These are phyloP conservation scores for Heimioporus sp. DNA, from an alignment of 768 basidiomycete species.

Conservation along the genomic window DNA sequence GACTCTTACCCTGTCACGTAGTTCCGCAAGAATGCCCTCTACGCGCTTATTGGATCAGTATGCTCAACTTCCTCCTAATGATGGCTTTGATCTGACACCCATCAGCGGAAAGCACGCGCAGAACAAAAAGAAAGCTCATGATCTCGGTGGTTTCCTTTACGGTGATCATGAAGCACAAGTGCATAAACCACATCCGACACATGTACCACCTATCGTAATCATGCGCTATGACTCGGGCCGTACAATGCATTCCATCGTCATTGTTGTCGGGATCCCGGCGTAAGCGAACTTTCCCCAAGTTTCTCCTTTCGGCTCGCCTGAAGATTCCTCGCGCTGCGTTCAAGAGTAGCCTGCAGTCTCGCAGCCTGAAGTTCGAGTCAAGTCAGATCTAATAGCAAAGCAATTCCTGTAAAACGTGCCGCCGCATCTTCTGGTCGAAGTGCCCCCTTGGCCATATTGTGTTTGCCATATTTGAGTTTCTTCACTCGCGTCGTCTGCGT, in stretches of 20 bases:
- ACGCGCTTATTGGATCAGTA: conserved; percentile 74
- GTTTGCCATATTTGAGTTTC: conserved; percentile 64
- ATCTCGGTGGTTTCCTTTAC: conserved; percentile 4
- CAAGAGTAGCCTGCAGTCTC: conserved; percentile 63
- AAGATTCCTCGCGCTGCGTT: conserved; percentile 37
- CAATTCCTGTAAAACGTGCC: conserved; percentile 39
- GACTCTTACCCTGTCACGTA: conserved; percentile 26
- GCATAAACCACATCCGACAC: conserved; percentile 11
- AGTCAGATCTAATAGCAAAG: background rate
- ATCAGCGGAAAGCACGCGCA: conserved; percentile 63
- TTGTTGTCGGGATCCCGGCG: conserved; percentile 15
- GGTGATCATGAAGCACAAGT: conserved; percentile 3
- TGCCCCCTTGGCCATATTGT: conserved; percentile 89
- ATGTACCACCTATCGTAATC: conserved; percentile 23
- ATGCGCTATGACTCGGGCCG: conserved; percentile 17
- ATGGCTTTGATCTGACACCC: background rate
- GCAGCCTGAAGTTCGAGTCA: conserved; percentile 46
- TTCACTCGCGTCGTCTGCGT: conserved; percentile 43
- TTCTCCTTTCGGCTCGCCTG: conserved; percentile 27
- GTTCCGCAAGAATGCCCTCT: conserved; percentile 84
- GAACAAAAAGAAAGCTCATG: conserved; percentile 54
- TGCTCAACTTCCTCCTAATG: conserved; percentile 24
- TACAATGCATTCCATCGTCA: conserved; percentile 8
- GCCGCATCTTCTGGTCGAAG: conserved; percentile 81
- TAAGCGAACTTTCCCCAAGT: conserved; percentile 18